phyloP scores from a whole-genome alignment of 495 filamentous ascomycete genomes.

The Talaromyces proteolyticus region DNA sequence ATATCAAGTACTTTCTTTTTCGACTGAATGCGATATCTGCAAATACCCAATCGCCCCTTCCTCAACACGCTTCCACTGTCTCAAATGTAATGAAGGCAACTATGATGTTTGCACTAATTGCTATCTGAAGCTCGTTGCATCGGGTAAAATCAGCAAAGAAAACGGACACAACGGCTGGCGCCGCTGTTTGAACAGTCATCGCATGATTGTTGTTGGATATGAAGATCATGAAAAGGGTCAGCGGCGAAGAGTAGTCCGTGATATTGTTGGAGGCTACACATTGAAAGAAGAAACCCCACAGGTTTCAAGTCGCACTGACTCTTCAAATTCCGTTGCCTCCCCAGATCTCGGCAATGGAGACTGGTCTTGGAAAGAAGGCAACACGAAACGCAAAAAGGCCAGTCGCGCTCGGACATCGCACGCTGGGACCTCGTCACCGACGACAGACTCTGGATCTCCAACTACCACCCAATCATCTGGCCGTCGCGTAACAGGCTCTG shows the following conservation, averaged over 20 bases:
- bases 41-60: conserved; percentile 60
- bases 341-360: conserved; percentile 26
- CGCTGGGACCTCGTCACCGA: background rate
- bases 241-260: conserved; percentile 50
- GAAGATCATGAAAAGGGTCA: conserved; percentile 54
- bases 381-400: conserved; percentile 42
- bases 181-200: conserved; percentile 69
- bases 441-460: conserved; percentile 8
- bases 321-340: conserved; percentile 12
- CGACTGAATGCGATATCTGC: conserved; percentile 71
- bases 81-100: conserved; percentile 61
- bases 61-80: conserved; percentile 69
- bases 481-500: conserved; percentile 12
- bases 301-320: conserved; percentile 7
- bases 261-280: conserved; percentile 65
- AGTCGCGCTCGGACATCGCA: conserved; percentile 25
- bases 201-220: conserved; percentile 77
- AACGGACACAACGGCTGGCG: conserved; percentile 78
- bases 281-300: conserved; percentile 44
- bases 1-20: conserved; percentile 57
- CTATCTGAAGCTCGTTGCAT: conserved; percentile 58
- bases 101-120: conserved; percentile 79
- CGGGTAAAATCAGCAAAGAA: conserved; percentile 57
- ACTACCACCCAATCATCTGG: conserved; percentile 2
- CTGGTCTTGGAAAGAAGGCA: conserved; percentile 47